These are phyloP conservation scores for Camellia sinensis DNA, from an alignment of 148 eudicot genomes.

Conservation along the genomic window DNA sequence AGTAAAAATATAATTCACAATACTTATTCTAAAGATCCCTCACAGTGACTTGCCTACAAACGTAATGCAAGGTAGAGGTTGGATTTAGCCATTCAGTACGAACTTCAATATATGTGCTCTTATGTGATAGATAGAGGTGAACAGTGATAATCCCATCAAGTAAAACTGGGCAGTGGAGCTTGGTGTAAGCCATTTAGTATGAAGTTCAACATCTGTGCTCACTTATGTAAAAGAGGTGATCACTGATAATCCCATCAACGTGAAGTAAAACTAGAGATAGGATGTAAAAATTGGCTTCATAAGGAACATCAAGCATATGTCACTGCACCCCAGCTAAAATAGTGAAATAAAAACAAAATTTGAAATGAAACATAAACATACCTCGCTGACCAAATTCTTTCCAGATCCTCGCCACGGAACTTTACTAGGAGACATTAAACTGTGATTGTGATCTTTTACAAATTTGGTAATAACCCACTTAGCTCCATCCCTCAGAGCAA, in stretches of 20 bases:
- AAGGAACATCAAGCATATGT: not conserved
- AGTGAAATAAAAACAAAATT: not conserved
- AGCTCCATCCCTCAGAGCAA: constrained; percentile 31
- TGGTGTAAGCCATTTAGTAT: not conserved
- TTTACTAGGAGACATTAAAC: constrained; percentile 36
- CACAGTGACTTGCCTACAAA: not conserved
- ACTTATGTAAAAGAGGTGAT: not conserved
- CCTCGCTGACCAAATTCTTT: constrained; percentile 33
- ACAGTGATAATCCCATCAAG: not conserved
- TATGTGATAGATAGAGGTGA: not conserved
- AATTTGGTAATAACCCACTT: constrained; percentile 37
- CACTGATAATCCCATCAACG: not conserved
- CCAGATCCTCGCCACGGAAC: constrained; percentile 33
- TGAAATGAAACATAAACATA: constrained; percentile 1
- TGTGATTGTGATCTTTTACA: constrained; percentile 40
- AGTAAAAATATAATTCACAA: not conserved
- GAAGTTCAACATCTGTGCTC: not conserved
- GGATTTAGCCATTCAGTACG: not conserved
- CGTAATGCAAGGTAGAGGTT: not conserved
- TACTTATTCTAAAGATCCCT: not conserved
- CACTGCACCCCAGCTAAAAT: not conserved
- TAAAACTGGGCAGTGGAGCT: not conserved
- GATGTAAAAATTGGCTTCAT: not conserved
- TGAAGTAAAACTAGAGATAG: not conserved
- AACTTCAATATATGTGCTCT: too few species aligned